These are phyloP conservation scores for Elaeis oleifera DNA, from an alignment of 202 grass and related monocot genomes.

Conservation along the genomic window DNA sequence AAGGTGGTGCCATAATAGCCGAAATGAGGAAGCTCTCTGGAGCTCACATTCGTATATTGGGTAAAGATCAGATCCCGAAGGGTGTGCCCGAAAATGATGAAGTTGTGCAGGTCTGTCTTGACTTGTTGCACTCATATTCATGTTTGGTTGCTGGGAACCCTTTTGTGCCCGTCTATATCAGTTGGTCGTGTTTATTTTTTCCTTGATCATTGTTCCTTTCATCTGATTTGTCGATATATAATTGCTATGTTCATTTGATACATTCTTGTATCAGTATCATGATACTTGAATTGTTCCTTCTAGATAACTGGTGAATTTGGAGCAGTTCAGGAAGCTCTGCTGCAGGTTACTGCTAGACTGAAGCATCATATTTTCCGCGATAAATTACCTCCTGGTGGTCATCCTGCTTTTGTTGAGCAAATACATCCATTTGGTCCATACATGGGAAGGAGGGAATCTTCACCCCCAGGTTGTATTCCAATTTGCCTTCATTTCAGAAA, in stretches of 20 bases:
- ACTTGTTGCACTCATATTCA: not conserved
- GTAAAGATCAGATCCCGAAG: conserved; percentile 64
- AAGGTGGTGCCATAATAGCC: conserved; percentile 74
- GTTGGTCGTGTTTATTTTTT: conserved; percentile 2
- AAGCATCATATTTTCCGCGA: conserved; percentile 78
- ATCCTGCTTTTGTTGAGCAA: conserved; percentile 44
- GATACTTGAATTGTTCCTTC: conserved; percentile 10
- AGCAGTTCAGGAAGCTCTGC: conserved; percentile 76
- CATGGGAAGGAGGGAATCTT: conserved; percentile 42
- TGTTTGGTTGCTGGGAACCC: not conserved
- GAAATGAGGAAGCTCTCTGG: conserved; percentile 93
- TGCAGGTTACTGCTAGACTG: conserved; percentile 81
- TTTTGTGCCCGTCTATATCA: conserved; percentile 20
- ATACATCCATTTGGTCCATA: conserved; percentile 64
- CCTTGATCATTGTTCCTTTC: conserved; percentile 2
- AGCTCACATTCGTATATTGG: conserved; percentile 72
- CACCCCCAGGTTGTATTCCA: conserved; percentile 32
- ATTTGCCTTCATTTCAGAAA: conserved; percentile 48
- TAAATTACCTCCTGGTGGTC: conserved; percentile 47
- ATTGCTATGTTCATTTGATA: too few species aligned
- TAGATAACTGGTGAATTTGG: conserved; percentile 71
- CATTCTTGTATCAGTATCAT: conserved; percentile 7
- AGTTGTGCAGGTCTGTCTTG: conserved; percentile 56
- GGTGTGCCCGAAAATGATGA: conserved; percentile 66
- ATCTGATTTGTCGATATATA: conserved; percentile 3